These are phyloP conservation scores for Fistulinella staudtii DNA, from an alignment of 1,284 basidiomycete genomes.

Conservation along the genomic window DNA sequence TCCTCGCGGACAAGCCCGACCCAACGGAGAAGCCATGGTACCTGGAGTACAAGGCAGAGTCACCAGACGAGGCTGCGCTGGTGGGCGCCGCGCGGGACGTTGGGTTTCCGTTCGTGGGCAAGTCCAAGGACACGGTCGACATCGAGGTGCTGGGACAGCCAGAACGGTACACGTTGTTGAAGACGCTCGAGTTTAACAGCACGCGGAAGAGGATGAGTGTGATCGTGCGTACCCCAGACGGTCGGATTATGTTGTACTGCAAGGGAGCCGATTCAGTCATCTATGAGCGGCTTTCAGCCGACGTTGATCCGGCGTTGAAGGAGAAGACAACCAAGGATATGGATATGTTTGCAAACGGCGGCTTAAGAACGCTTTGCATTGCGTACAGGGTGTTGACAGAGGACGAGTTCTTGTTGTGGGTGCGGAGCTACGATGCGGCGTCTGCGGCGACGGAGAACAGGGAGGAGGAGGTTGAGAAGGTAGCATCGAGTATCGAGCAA, in stretches of 20 bases:
- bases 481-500: conserved; percentile 81
- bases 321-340: conserved; percentile 80
- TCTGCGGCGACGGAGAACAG: conserved; percentile 71
- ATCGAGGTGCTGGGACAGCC: conserved; percentile 90
- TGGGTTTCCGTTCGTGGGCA: conserved; percentile 87
- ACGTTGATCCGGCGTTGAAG: conserved; percentile 76
- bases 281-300: conserved; percentile 74
- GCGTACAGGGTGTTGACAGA: conserved; percentile 79
- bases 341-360: conserved; percentile 91
- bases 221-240: conserved; percentile 80
- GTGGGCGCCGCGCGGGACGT: conserved; percentile 90
- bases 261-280: conserved; percentile 98
- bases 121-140: conserved; percentile 72
- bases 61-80: conserved; percentile 91
- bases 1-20: conserved; percentile 75
- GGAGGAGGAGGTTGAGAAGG: conserved; percentile 89
- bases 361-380: conserved; percentile 89
- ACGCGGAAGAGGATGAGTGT: conserved; percentile 94
- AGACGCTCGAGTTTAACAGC: conserved; percentile 90
- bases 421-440: conserved; percentile 79
- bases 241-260: conserved; percentile 80
- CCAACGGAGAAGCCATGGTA: conserved; percentile 59
- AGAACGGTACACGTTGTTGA: conserved; percentile 78
- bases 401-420: conserved; percentile 84
- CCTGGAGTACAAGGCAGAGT: conserved; percentile 93